Conservation (phyloP, 352 stramenopile genomes). For the Phytophthora pinifolia region DNA sequence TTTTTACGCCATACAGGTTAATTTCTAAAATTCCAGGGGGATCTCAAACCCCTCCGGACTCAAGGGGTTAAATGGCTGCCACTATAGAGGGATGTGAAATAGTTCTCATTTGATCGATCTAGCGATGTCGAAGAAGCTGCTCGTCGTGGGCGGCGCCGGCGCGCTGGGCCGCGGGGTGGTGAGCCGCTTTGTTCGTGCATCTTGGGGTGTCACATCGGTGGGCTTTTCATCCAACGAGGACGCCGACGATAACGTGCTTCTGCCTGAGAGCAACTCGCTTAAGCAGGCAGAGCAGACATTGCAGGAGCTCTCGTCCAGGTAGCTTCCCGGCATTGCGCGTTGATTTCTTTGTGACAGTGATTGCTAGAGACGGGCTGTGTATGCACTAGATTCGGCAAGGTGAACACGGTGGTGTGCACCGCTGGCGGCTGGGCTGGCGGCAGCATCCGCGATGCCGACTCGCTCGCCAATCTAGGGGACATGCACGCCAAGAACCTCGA, state of each 20-base stretch:
- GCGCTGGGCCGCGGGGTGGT: conserved; percentile 74
- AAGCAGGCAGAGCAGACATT: conserved; percentile 54
- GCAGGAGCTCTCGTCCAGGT: conserved; percentile 47
- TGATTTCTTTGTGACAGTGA: conserved; percentile 2
- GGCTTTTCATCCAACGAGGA: conserved; percentile 70
- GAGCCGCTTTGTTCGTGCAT: conserved; percentile 53
- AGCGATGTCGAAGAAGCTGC: conserved; percentile 55
- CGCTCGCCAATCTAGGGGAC: conserved; percentile 60
- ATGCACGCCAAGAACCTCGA: conserved; percentile 85
- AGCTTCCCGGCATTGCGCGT: not conserved
- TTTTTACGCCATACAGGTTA: too few relatives aligned
- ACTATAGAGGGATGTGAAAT: conserved; percentile 9
- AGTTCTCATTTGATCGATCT: conserved; percentile 3
- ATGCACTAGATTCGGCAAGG: conserved; percentile 40
- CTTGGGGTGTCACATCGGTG: conserved; percentile 72
- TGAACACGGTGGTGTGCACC: conserved; percentile 80
- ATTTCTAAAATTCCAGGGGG: too few relatives aligned
- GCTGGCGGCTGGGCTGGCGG: conserved; percentile 81
- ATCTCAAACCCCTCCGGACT: too few relatives aligned
- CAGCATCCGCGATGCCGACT: conserved; percentile 64
- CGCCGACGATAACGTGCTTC: conserved; percentile 42
- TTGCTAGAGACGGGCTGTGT: too few relatives aligned
- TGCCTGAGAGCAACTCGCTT: conserved; percentile 53
- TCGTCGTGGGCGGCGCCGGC: conserved; percentile 76
- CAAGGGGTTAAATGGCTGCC: conserved; percentile 5